Evolutionary conservation across 331 rosid genomes (phyloP), one percentile per base, ranked within the genome.

Genomic region (Spiraea crenata): DNA sequence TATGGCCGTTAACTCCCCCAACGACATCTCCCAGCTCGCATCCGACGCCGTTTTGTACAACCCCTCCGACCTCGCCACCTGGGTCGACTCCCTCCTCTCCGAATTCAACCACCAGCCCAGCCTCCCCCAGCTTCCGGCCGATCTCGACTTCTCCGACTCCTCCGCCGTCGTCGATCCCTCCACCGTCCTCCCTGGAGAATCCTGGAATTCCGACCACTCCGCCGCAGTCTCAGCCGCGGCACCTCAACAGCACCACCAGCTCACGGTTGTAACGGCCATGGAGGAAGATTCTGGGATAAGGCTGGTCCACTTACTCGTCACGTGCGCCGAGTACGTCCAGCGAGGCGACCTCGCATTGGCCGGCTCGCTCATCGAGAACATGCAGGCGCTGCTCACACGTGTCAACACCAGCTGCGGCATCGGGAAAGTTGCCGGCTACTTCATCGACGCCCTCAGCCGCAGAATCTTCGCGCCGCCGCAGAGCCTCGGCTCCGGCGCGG

Each of bases 251-350:
- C 79, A 46, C 5, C 73, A 80, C 3, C 92, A 81, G 73, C 34
- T 79, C 4, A 71, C 82, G 45, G 73, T 73, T 46, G 75, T 84
- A 9, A 50, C 85, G 7, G 86, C 91, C 15, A 77, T 81, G 74
- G 98, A 93, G 72, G 98, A 93, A 74, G 96, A 93, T 75, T 88
- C 97, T 0, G 98, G 90, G 12, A 90, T 93, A 39, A 81, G 83
- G 69, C 87, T 93, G 4, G 97, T 93, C 31, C 97, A 93, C 70
- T 65, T 76, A 86, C 82, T 93, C 63, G 79, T 93, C 76, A 87
- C 92, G 61, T 93, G 98, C 79, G 98, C 98, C 0, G 93, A 87
- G 48, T 88, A 87, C 0, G 67, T 93, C 54, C 97, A 88, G 68
- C 93, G 86, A 49, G 97, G 96, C 50, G 89, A 90, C 7, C 65